Evolutionary conservation across 306 rosid genomes (phyloP), one percentile per base, ranked within the genome.

Genomic region (Malus sylvestris): DNA sequence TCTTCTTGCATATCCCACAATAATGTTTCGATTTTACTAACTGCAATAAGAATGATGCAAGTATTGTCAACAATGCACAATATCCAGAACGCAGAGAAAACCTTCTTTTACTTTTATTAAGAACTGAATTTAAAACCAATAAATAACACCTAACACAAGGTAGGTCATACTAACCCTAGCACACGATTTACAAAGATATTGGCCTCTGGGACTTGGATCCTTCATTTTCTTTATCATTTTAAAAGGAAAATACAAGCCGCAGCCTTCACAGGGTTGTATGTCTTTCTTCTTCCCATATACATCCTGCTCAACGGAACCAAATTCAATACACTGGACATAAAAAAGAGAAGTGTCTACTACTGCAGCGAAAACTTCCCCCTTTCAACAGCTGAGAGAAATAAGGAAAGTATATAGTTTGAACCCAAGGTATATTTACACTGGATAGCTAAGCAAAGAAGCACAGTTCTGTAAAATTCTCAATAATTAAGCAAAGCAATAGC

Each of bases 1-100:
- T 87, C 84, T 89, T 96, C 85, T 91, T 91, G 91, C 99, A 96
- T 83, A 96, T 93, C 89, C 99, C 99, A 75, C 99, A 96, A 83
- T 83, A 79, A 85, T 96, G 98, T 67, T 96, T 95, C 59, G 93
- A 89, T 86, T 91, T 96, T 32, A 87, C 85, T 75, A 93, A 76
- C 99, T 96, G 93, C 84, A 83, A 76, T n/a, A 74, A 75, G 33
- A 55, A 45, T 58, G 70, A 64, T 23, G 68, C 66, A 35, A 33
- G 73, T 33, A 68, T 75, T 76, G 44, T 76, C 49, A 83, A 81
- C 57, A 78, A 35, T 51, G 63, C 59, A 83, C 68, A 38, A 63
- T 58, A 66, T 19, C 44, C 60, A 19, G 70, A 61, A 61, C n/a
- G 15, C 46, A 42, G 30, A 52, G 33, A 66, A 73, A 40, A 6